phyloP scores from a whole-genome alignment of 768 basidiomycete genomes.

The Boletus rufocinnamomeus region DNA sequence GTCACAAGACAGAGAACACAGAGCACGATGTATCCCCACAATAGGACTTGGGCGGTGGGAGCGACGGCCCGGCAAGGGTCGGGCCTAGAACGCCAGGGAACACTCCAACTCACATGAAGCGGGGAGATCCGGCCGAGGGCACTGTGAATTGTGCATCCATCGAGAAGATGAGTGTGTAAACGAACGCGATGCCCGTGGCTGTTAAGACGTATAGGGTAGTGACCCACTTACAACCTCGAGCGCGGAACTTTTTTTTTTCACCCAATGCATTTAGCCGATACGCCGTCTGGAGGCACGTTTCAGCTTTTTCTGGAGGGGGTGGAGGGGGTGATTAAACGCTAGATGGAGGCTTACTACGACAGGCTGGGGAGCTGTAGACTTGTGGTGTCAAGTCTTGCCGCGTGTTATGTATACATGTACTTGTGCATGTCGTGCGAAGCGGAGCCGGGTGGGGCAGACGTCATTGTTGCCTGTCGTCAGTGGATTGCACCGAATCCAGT shows the following conservation, averaged over 20 bases:
- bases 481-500: background rate
- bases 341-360: background rate
- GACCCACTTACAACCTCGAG: background rate
- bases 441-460: background rate
- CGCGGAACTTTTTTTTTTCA: background rate
- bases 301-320: background rate
- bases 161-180: background rate
- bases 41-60: conserved; percentile 2
- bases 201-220: background rate
- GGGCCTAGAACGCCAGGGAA: background rate
- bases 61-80: background rate
- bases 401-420: too few relatives aligned
- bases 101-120: conserved; percentile 1
- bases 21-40: background rate
- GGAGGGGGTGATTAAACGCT: background rate
- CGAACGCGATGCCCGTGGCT: background rate
- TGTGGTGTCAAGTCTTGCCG: background rate
- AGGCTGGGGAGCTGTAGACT: background rate
- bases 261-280: background rate
- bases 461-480: background rate
- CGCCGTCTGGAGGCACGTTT: background rate
- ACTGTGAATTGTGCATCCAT: background rate
- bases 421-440: too few relatives aligned
- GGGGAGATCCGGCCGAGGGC: conserved; percentile 1
- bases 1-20: background rate